Evolutionary conservation across 345 rosid genomes (phyloP).

Genomic region (Aegle marmelos): DNA sequence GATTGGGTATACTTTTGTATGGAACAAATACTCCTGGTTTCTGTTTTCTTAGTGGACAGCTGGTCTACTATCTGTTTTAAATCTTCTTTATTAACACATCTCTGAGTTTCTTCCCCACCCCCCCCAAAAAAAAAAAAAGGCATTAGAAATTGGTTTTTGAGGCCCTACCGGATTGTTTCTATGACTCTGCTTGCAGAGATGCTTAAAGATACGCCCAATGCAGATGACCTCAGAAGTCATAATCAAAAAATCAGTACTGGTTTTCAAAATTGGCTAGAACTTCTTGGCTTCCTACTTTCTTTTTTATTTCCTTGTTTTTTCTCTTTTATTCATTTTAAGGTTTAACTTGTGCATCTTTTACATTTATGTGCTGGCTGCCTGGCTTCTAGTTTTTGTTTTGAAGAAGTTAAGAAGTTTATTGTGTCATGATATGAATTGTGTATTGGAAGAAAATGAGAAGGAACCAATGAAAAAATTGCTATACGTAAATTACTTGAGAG

Average conservation of each 20-base stretch:
- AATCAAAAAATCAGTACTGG: neutral
- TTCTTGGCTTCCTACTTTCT: neutral
- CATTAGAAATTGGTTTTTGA: neutral
- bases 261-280: neutral
- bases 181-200: neutral
- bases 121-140: neutral
- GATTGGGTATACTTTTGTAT: no score
- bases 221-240: neutral
- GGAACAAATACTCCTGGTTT: no score
- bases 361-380: neutral
- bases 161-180: neutral
- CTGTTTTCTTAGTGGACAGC: no score
- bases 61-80: no score
- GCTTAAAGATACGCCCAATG: slow-evolving; percentile 1
- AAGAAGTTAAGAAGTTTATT: neutral
- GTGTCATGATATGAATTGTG: neutral
- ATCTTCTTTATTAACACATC: no score
- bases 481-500: neutral
- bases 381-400: neutral
- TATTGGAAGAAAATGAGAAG: neutral
- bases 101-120: no score
- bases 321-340: neutral
- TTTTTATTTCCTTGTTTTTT: neutral
- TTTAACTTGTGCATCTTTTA: neutral
- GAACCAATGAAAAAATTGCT: neutral